Conservation (phyloP, 2,329 filamentous ascomycete species). For the Colletotrichum incanum region DNA sequence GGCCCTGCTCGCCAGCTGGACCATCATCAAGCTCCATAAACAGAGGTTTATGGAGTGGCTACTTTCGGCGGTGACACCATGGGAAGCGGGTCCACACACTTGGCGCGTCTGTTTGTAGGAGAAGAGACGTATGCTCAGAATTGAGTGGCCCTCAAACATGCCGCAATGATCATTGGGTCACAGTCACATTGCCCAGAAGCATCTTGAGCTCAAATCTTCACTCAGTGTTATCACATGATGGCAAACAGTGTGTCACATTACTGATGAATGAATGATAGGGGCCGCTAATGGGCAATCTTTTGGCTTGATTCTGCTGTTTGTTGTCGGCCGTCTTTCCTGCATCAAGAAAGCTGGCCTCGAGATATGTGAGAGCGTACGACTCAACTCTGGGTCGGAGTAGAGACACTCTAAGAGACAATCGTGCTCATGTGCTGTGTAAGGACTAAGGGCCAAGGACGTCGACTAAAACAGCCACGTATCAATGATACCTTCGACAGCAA, state of each 20-base stretch:
- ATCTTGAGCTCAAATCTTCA: constrained; percentile 18
- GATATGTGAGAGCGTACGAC: not conserved
- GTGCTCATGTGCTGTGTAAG: not conserved
- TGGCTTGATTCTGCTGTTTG: not conserved
- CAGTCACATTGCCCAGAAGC: not conserved
- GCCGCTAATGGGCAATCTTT: not conserved
- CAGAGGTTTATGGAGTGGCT: not conserved
- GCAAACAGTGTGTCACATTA: not conserved
- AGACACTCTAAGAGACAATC: not conserved
- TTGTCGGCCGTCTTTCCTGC: not conserved
- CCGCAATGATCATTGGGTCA: constrained; percentile 2
- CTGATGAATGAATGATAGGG: not conserved
- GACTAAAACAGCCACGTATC: not conserved
- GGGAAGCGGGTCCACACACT: not conserved
- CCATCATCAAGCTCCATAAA: not conserved
- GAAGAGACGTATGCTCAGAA: not conserved
- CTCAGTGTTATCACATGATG: constrained; percentile 12
- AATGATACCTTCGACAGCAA: not conserved
- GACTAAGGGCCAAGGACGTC: not conserved
- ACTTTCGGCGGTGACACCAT: not conserved
- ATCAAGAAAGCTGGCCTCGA: not conserved
- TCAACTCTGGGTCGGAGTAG: not conserved
- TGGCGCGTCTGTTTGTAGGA: not conserved
- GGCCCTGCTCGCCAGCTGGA: not conserved
- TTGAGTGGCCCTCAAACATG: constrained; percentile 11